Evolutionary conservation across 768 basidiomycete genomes (phyloP).

Genomic region (Strobilomyces confusus): DNA sequence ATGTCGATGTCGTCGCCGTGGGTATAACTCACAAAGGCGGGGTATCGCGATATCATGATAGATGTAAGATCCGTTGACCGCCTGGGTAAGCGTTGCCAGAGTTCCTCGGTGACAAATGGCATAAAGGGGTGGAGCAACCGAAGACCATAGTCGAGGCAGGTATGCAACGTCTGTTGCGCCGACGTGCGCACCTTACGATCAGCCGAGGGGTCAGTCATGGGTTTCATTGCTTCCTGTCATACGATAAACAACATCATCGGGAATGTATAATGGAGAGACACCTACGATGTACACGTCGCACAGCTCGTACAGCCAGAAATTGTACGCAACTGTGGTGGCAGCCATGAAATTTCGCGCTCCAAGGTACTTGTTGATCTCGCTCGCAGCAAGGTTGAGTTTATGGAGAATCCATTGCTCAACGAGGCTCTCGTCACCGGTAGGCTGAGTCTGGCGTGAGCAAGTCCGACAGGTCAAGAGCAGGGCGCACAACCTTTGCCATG

Average conservation of each 20-base stretch:
- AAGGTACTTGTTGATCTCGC: slow-evolving; percentile 71
- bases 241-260: neutral
- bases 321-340: slow-evolving; percentile 80
- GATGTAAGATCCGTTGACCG: slow-evolving; percentile 77
- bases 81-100: slow-evolving; percentile 95
- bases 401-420: slow-evolving; percentile 96
- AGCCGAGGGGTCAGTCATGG: slow-evolving; percentile 83
- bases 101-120: slow-evolving; percentile 98
- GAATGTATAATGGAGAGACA: slow-evolving; percentile 1
- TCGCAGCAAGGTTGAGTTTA: slow-evolving; percentile 81
- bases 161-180: slow-evolving; percentile 94
- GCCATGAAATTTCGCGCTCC: slow-evolving; percentile 87
- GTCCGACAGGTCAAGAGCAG: neutral
- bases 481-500: slow-evolving; percentile 53
- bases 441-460: slow-evolving; percentile 41
- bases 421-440: slow-evolving; percentile 83
- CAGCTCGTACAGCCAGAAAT: slow-evolving; percentile 98
- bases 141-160: slow-evolving; percentile 87
- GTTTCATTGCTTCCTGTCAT: slow-evolving; percentile 94
- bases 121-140: slow-evolving; percentile 95
- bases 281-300: slow-evolving; percentile 97
- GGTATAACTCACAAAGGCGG: slow-evolving; percentile 57
- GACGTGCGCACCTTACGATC: slow-evolving; percentile 63
- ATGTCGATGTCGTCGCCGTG: neutral
- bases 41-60: slow-evolving; percentile 88